Conservation (phyloP, 345 rosid genomes). For the Brassica juncea region DNA sequence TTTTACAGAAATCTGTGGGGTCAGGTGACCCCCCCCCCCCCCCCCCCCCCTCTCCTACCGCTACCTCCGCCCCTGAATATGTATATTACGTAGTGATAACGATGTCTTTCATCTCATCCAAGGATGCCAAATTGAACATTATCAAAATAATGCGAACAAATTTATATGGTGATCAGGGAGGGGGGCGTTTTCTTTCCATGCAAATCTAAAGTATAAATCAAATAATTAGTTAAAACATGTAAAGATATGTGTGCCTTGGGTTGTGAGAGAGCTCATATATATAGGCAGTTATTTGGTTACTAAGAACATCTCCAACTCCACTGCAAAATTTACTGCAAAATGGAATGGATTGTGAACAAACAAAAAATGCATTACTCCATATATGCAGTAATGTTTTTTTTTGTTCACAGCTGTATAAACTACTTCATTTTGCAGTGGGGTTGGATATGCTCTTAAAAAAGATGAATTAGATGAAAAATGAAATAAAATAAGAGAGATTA, state of each 20-base stretch:
- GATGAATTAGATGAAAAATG: background rate
- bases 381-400: no score
- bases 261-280: constrained; percentile 4
- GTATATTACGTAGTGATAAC: constrained; percentile 5
- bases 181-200: constrained; percentile 15
- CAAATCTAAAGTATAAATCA: background rate
- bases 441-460: no score
- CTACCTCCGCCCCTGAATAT: background rate
- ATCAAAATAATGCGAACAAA: background rate
- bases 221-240: background rate
- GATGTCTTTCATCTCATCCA: background rate
- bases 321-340: no score
- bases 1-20: no score
- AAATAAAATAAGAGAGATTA: background rate
- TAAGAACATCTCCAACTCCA: background rate
- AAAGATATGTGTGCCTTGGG: background rate
- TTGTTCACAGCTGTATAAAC: no score
- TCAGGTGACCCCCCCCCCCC: no score
- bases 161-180: background rate
- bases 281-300: constrained; percentile 5
- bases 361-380: no score
- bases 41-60: no score
- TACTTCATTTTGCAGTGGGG: no score
- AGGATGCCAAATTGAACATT: background rate
- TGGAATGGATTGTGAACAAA: no score